Base-by-base conservation (phyloP, 108 stramenopile genomes). In the Cylindrotheca closterium region DNA sequence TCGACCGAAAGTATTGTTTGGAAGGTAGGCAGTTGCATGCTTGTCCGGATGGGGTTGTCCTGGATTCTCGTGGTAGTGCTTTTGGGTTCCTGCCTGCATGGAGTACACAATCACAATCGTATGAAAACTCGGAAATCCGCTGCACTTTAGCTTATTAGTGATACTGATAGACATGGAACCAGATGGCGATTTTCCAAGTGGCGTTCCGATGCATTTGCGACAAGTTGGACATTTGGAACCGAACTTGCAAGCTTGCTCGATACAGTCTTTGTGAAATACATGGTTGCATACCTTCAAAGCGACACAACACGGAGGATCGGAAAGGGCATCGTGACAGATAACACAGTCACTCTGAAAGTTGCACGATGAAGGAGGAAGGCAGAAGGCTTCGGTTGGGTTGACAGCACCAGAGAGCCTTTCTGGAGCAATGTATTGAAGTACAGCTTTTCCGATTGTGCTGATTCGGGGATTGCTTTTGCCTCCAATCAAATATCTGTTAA, bases 81-180 rank as follows among this genome's bases (percentile, higher is more conserved):
- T 61, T 47, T 86, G 81, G 0, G 23, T 31, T n/a, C 81, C 81
- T 4, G 37, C 49, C 4, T 63, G 65, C 17, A 86, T 75, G 7
- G 17, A 27, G 56, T 86, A 86, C 18, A 32, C 21, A 17, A 78
- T 78, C 49, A n/a, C 28, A 37, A 52, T 75, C 32, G 62, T 79
- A n/a, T n/a, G n/a, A n/a, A n/a, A 26, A 57, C 77, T 5, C 78
- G 75, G 18, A 29, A 47, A 12, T 55, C 57, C n/a, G 76, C 60
- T 8, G 17, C 4, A 47, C 5, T 55, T 56, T 19, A 77, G 60
- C 4, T 29, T 8, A n/a, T n/a, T n/a, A n/a, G n/a, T 58, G 23
- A 71, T 17, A 25, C 17, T 45, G 23, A 72, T 31, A 15, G 3
- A 49, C 81, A 82, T 82, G 30, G 66, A 54, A 15, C 82, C 82